A percentile compares a stretch with the other conserved stretches of the same genome.
These are phyloP conservation scores for Pseudogymnoascus sp. DNA, from an alignment of 2,329 filamentous ascomycete genomes.

Conservation along the genomic window DNA sequence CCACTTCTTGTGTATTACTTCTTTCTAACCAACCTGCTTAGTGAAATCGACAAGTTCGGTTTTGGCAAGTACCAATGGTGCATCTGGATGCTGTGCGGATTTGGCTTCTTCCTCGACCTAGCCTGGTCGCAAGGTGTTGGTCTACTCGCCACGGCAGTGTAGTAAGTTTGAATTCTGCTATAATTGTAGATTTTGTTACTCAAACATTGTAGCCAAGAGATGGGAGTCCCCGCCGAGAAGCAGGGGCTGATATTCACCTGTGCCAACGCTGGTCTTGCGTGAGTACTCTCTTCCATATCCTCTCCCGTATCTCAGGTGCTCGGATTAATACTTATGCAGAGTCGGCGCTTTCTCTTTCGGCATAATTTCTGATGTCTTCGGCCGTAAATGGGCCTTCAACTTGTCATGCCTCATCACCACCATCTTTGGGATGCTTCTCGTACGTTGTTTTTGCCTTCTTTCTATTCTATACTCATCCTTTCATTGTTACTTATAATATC, in stretches of 20 bases:
- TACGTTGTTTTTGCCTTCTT: background rate
- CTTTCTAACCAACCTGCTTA: background rate
- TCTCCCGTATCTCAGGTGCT: background rate
- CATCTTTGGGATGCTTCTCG: slow-evolving; percentile 18
- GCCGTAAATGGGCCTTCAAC: slow-evolving; percentile 22
- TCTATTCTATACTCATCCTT: background rate
- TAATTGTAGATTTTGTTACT: background rate
- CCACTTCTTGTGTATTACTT: background rate
- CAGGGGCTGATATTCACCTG: slow-evolving; percentile 15
- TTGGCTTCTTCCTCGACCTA: slow-evolving; percentile 24
- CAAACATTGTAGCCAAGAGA: background rate
- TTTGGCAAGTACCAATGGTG: slow-evolving; percentile 24
- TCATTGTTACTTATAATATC: background rate
- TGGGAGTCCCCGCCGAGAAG: slow-evolving; percentile 3
- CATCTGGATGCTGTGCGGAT: slow-evolving; percentile 21
- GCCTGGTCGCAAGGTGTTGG: slow-evolving; percentile 22
- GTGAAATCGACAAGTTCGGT: slow-evolving; percentile 18
- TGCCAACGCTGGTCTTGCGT: slow-evolving; percentile 14
- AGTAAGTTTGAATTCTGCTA: slow-evolving; percentile 6
- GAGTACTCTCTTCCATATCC: background rate
- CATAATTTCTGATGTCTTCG: slow-evolving; percentile 7
- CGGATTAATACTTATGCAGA: background rate
- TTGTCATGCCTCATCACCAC: slow-evolving; percentile 17
- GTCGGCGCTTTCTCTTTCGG: background rate
- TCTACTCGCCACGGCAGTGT: slow-evolving; percentile 18